phyloP scores from a whole-genome alignment of 305 asterid species.

The Fraxinus velutina region DNA sequence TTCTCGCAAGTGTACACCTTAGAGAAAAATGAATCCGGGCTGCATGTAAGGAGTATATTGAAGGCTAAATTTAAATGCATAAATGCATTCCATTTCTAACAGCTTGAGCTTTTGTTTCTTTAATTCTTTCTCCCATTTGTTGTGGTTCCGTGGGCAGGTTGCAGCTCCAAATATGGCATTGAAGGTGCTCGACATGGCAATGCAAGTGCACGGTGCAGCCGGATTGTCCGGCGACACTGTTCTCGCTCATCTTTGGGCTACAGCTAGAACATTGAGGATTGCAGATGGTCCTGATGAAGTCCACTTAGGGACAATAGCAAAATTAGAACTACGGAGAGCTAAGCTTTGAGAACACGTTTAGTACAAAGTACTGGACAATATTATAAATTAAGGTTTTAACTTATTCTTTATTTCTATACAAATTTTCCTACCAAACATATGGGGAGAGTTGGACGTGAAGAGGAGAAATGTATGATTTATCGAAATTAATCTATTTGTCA shows the following conservation, averaged over 20 bases:
- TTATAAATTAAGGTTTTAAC: background rate
- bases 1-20: background rate
- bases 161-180: conserved; percentile 90
- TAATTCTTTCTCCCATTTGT: background rate
- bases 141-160: conserved; percentile 42
- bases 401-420: background rate
- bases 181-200: conserved; percentile 82
- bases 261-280: conserved; percentile 75
- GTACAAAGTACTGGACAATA: background rate
- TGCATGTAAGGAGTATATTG: background rate
- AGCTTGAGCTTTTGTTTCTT: background rate
- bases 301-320: conserved; percentile 82
- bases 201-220: conserved; percentile 97
- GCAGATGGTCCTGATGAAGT: conserved; percentile 99
- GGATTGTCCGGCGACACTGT: conserved; percentile 87
- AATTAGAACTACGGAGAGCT: conserved; percentile 71
- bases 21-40: background rate
- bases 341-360: conserved; percentile 47
- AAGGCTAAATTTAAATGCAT: background rate
- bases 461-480: background rate
- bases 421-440: background rate
- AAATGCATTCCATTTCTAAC: background rate
- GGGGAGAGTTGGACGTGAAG: background rate
- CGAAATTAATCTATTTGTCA: background rate
- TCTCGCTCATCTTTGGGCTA: conserved; percentile 80